Base-by-base conservation (phyloP, 306 rosid genomes). In the Vachellia collinsii region DNA sequence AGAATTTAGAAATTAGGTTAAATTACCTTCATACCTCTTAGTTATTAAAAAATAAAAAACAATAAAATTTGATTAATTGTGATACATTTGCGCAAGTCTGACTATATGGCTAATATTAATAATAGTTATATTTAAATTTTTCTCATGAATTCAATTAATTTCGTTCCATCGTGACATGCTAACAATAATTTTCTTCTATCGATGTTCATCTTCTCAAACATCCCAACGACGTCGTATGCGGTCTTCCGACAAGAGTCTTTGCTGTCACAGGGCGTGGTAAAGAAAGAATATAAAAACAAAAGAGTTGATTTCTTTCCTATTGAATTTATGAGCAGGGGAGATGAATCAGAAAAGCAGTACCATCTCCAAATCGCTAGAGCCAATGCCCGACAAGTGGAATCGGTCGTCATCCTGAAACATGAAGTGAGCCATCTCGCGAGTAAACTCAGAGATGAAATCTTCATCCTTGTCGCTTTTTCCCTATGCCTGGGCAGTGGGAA, bases 391-490 rank as follows among this genome's bases (percentile, higher is more conserved):
- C 62, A 61, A 13, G 48, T 78, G 11, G 11, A 72, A 51, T 25
- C 76, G 67, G 53, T 75, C 77, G 12, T 84, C 76, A 36, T 88
- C 84, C 44, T 81, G 90, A 79, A 80, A 88, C 91, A 81, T 86
- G 78, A 58, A 76, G 80, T 77, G 84, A 75, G 89, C 65, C 91
- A 89, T 93, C 62, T 77, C 91, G 44, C 82, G 90, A 77, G 92
- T 88, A 75, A 87, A 78, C 74, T 90, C 91, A 3, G 87, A 77
- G 25, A 86, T 76, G 80, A 86, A 81, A 87, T 89, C 93, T 13
- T 89, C 91, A 34, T 79, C 82, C 29, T 54, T 72, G 8, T 67
- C 71, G 51, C 83, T 62, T 7, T 74, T 46, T 20, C 56, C 0
- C 7, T 4, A n/a, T 3, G 6, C 6, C 7, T 14, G n/a, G 56